Evolutionary conservation across 108 stramenopile species (phyloP).

Genomic region (Fragilaria crotonensis): DNA sequence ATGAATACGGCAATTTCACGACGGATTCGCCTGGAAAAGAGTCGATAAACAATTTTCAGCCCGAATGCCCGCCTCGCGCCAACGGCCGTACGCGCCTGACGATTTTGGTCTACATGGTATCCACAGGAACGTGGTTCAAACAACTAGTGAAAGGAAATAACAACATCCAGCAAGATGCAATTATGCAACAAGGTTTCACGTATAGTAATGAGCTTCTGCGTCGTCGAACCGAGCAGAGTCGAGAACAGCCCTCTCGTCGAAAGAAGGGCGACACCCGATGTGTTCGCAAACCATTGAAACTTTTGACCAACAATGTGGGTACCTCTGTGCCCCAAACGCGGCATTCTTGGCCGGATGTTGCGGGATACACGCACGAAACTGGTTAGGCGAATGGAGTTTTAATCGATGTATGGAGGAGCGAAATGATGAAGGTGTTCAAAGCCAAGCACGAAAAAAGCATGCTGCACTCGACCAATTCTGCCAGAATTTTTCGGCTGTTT

Average conservation of each 20-base stretch:
- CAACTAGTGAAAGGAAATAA: conserved; percentile 94
- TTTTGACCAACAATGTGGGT: conserved; percentile 85
- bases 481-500: conserved; percentile 77
- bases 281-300: conserved; percentile 36
- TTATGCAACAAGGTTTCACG: conserved; percentile 95
- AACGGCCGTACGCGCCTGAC: not conserved
- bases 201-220: conserved; percentile 81
- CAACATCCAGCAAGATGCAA: conserved; percentile 95
- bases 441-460: not conserved
- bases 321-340: conserved; percentile 83
- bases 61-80: not conserved
- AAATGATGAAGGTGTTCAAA: not conserved
- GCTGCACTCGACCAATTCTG: conserved; percentile 56
- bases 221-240: conserved; percentile 2
- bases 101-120: not conserved
- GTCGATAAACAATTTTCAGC: not conserved
- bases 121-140: not conserved
- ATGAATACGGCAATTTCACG: conserved; percentile 54
- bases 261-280: not conserved
- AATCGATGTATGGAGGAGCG: conserved; percentile 39
- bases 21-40: conserved; percentile 29
- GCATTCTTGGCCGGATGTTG: conserved; percentile 93
- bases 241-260: not conserved
- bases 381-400: conserved; percentile 78
- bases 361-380: conserved; percentile 51